Conservation (phyloP, 2,329 filamentous ascomycete species). For the Pseudopyricularia cyperi region DNA sequence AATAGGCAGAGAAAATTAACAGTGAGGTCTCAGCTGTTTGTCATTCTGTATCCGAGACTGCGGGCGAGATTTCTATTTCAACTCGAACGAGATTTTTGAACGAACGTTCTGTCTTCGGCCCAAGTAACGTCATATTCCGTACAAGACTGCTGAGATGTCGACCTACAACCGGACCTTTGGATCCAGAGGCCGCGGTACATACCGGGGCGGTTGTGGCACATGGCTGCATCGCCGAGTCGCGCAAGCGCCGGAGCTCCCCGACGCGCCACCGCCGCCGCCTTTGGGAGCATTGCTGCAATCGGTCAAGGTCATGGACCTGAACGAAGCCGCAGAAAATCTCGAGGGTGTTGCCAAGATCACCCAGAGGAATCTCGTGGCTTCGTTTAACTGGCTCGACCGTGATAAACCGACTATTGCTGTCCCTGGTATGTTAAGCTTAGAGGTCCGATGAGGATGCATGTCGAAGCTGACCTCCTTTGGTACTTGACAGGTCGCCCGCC, state of each 20-base stretch:
- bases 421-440: conserved; percentile 14
- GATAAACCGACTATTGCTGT: conserved; percentile 15
- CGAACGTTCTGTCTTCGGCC: no score
- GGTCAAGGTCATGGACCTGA: conserved; percentile 6
- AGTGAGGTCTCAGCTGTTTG: no score
- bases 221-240: neutral
- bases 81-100: neutral
- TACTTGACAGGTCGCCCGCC: conserved; percentile 30
- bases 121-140: no score
- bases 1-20: no score
- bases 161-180: neutral
- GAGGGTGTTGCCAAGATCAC: conserved; percentile 10
- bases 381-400: conserved; percentile 23
- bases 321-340: conserved; percentile 6
- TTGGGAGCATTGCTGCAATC: conserved; percentile 10
- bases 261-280: conserved; percentile 8
- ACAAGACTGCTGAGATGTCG: neutral
- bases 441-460: neutral
- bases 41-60: no score
- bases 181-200: neutral
- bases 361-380: conserved; percentile 14
- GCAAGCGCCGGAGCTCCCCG: neutral
- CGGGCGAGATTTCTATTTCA: neutral
- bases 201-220: neutral
- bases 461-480: neutral